Base-by-base conservation (phyloP, 2,329 filamentous ascomycete species). In the Grosmannia huntii region DNA sequence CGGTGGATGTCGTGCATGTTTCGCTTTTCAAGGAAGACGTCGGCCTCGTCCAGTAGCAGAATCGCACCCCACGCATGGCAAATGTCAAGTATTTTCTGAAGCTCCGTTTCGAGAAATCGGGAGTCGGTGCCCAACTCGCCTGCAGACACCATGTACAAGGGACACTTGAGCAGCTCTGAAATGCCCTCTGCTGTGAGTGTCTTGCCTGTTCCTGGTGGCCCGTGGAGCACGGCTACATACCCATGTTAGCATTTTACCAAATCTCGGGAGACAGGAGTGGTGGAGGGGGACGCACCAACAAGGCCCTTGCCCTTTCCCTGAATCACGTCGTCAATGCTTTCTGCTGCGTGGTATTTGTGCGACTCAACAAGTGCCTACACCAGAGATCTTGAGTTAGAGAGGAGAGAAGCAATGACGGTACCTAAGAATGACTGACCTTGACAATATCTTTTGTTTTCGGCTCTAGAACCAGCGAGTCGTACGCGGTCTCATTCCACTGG, bases 281-380 rank as follows among this genome's bases (percentile, higher is more conserved):
- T 4, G 14, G 11, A 19, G 28, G 59, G 12, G 7, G 41, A 72
- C 75, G 66, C 71, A 78, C 75, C 74, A 44, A 95, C 89, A 19
- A 95, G 82, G 0, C 90, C 90, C 66, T 89, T 90, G 60, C 90
- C 90, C 69, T 95, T 95, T 66, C 89, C 90, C 66, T 86, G 82
- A 56, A 89, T 87, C 33, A 89, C 83, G 67, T 89, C 90, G 70
- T 95, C 89, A 62, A 95, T 90, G 56, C 86, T 91, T 66, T 88
- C 82, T 1, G 87, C 83, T 0, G 86, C 85, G 58, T 92, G 85
- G 69, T 89, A 91, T 62, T 89, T 90, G 72, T 95, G 89, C 0
- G 85, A 88, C 62, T 89, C 85, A 1, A 95, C 90, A 0, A 95
- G 79, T 1, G 90, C 89, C 70, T 77, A 63, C 14, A 12, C 5